A percentile compares a stretch with the other conserved stretches of the same genome.
Evolutionary conservation across 192 early-diverging fungal species (phyloP).

Genomic region (Backusella circina): DNA sequence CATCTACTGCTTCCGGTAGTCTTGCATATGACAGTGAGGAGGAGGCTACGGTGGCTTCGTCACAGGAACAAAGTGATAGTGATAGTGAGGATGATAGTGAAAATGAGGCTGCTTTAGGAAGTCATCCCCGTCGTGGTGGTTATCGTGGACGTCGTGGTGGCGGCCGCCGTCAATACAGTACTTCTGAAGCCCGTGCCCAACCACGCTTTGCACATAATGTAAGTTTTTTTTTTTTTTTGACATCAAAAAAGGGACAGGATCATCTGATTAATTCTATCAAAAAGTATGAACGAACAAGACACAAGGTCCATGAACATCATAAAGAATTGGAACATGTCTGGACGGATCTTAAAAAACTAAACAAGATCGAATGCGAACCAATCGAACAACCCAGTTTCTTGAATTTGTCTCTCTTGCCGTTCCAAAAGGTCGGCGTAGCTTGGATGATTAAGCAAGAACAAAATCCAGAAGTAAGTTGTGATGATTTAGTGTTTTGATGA

Average conservation of each 20-base stretch:
- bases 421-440: constrained; percentile 80
- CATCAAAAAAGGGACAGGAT: background rate
- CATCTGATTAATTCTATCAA: background rate
- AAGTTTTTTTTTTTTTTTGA: background rate
- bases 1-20: background rate
- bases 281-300: constrained; percentile 38
- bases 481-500: too few relatives aligned
- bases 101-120: background rate
- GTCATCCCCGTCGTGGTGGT: background rate
- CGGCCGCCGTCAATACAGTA: background rate
- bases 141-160: background rate
- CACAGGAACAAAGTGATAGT: background rate
- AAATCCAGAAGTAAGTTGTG: constrained; percentile 24
- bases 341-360: constrained; percentile 46
- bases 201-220: background rate
- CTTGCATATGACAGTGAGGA: background rate
- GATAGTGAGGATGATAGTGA: background rate
- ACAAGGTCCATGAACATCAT: constrained; percentile 37
- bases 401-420: constrained; percentile 77
- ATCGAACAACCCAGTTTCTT: constrained; percentile 65
- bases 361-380: constrained; percentile 32
- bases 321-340: constrained; percentile 62
- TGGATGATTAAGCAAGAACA: constrained; percentile 84
- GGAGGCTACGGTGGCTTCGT: background rate
- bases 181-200: background rate